phyloP scores from a whole-genome alignment of 495 filamentous ascomycete genomes.

The Xylaria sp. region DNA sequence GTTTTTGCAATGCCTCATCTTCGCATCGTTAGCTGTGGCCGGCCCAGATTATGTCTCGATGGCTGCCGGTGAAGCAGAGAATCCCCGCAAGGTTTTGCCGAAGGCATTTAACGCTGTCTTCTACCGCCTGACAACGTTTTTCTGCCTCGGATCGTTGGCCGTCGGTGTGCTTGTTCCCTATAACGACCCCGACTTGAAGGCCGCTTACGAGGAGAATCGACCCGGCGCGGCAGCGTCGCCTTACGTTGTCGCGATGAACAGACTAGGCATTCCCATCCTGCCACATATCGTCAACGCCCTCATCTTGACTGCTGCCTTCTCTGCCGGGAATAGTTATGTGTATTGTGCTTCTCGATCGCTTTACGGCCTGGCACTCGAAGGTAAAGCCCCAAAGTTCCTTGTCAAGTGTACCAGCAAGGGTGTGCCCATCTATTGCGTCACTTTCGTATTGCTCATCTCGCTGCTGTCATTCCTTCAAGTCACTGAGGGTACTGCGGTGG shows the following conservation, averaged over 20 bases:
- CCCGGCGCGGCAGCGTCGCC: constrained; percentile 71
- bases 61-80: constrained; percentile 72
- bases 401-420: constrained; percentile 62
- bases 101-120: constrained; percentile 73
- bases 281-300: constrained; percentile 77
- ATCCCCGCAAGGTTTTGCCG: constrained; percentile 65
- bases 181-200: constrained; percentile 51
- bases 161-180: constrained; percentile 68
- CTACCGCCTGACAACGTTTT: constrained; percentile 71
- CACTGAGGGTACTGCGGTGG: constrained; percentile 68
- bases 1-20: constrained; percentile 69
- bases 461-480: constrained; percentile 78
- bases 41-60: constrained; percentile 78
- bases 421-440: constrained; percentile 66
- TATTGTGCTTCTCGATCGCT: constrained; percentile 75
- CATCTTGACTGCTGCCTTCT: constrained; percentile 71
- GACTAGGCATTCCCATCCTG: constrained; percentile 65
- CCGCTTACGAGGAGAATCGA: constrained; percentile 54
- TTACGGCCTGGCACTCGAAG: constrained; percentile 61
- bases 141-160: constrained; percentile 68
- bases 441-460: constrained; percentile 65
- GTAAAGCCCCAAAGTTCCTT: constrained; percentile 66
- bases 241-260: constrained; percentile 79
- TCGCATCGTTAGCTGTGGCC: constrained; percentile 73
- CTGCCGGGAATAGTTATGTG: constrained; percentile 77